phyloP scores from a whole-genome alignment of 345 rosid species.

The Murraya paniculata region DNA sequence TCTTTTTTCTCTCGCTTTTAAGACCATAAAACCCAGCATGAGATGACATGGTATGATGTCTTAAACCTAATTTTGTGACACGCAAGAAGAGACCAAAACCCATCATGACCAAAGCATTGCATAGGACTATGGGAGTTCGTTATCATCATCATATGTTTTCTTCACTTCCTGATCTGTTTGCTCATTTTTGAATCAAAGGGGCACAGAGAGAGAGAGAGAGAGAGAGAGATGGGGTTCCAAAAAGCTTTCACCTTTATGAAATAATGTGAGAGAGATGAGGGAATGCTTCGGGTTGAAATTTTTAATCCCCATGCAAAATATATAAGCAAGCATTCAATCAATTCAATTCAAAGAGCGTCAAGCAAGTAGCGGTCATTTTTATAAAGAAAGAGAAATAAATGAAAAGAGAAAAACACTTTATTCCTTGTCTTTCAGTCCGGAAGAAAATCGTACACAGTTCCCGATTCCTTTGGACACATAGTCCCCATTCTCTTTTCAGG shows the following conservation, averaged over 20 bases:
- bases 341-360: slow-evolving; percentile 5
- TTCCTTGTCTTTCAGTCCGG: slow-evolving; percentile 41
- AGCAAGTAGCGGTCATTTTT: neutral
- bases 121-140: slow-evolving; percentile 17
- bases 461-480: slow-evolving; percentile 44
- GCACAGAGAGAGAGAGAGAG: slow-evolving; percentile 6
- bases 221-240: slow-evolving; percentile 13
- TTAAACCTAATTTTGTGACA: neutral
- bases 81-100: slow-evolving; percentile 3
- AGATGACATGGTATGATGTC: neutral
- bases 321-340: neutral
- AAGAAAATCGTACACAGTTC: slow-evolving; percentile 54
- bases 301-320: slow-evolving; percentile 41
- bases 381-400: neutral
- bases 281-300: slow-evolving; percentile 22
- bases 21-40: neutral
- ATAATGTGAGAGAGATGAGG: slow-evolving; percentile 29
- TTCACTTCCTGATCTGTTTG: slow-evolving; percentile 9
- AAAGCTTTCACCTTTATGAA: slow-evolving; percentile 42
- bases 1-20: no score
- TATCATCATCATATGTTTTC: slow-evolving; percentile 5
- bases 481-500: slow-evolving; percentile 37
- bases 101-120: neutral
- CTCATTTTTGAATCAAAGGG: slow-evolving; percentile 8
- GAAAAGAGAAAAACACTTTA: slow-evolving; percentile 35